These are phyloP conservation scores for Termitomyces sp. DNA, from an alignment of 768 basidiomycete species.

Conservation along the genomic window DNA sequence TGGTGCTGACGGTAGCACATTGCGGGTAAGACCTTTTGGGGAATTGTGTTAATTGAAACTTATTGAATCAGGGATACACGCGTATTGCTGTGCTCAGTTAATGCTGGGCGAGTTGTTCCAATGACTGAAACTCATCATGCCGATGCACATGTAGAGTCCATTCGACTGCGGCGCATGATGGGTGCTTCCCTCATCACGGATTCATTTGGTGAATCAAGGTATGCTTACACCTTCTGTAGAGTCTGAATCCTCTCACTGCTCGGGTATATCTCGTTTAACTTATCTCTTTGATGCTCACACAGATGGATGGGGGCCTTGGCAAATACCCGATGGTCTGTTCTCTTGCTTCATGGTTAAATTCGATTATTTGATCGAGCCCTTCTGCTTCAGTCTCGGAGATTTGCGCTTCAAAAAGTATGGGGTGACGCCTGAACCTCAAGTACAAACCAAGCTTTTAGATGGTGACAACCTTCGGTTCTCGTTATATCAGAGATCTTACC, in stretches of 20 bases:
- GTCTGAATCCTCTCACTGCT: background rate
- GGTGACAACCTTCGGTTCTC: conserved; percentile 39
- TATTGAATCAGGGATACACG: conserved; percentile 72
- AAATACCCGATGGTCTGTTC: conserved; percentile 80
- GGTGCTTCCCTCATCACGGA: conserved; percentile 87
- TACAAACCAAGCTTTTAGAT: conserved; percentile 68
- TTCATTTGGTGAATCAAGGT: conserved; percentile 91
- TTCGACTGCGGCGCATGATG: conserved; percentile 84
- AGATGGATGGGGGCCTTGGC: conserved; percentile 95
- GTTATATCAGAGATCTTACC: background rate
- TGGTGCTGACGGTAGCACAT: conserved; percentile 88
- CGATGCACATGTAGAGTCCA: conserved; percentile 85
- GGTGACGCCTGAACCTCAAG: conserved; percentile 91
- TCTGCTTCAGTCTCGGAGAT: conserved; percentile 71
- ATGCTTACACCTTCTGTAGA: background rate
- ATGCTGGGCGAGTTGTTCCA: conserved; percentile 68
- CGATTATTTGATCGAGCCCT: background rate
- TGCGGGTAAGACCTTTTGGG: conserved; percentile 61
- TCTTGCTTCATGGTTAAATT: background rate
- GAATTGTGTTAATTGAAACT: background rate
- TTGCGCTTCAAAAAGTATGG: conserved; percentile 86
- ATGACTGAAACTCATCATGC: conserved; percentile 97
- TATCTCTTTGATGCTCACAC: background rate
- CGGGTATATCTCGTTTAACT: background rate
- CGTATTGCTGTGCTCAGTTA: conserved; percentile 74